Base-by-base conservation (phyloP, 352 stramenopile species). In the Phytophthora quininea region DNA sequence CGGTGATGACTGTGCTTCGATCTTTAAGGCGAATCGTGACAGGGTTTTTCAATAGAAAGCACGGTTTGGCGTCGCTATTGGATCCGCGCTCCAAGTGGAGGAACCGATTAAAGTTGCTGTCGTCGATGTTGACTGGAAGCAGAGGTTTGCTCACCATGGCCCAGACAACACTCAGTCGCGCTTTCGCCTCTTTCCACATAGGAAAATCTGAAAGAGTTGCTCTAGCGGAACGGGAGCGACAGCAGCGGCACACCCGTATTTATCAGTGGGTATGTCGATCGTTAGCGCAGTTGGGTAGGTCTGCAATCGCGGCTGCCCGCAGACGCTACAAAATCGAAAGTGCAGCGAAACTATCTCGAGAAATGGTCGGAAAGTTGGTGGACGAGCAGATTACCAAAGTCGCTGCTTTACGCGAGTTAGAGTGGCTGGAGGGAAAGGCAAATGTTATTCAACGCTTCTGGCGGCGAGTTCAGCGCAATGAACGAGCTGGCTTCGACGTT, bases 401-500 rank as follows among this genome's bases (percentile, higher is more conserved):
- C 42, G 31, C 52, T n/a, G 58, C 49, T 1, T 37, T 62, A 5
- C 45, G 48, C 38, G 50, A 70, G 31, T 46, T n/a, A 27, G 58
- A 67, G 35, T 55, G 54, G 3, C 37, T 60, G 15, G 15, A 1
- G 10, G 57, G 27, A 5, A 32, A 37, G 33, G 71, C 58, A 10
- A 19, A 45, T 1, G 45, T 64, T 31, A 78, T 82, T 3, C 73
- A 84, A 45, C 56, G 62, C 33, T 37, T 64, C 2, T 80, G 71
- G 76, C 62, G 62, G 31, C 47, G 50, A 0, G n/a, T 59, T 24
- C 69, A 66, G 35, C 32, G 47, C 15, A 69, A 53, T 14, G 57
- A 72, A 2, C 42, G 57, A 38, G 38, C 58, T 0, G 30, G 29
- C 1, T 14, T 57, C 0, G 73, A 84, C 6, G 61, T 56, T 1